Conservation (phyloP, 2,329 filamentous ascomycete genomes). For the Microdochium paspali region DNA sequence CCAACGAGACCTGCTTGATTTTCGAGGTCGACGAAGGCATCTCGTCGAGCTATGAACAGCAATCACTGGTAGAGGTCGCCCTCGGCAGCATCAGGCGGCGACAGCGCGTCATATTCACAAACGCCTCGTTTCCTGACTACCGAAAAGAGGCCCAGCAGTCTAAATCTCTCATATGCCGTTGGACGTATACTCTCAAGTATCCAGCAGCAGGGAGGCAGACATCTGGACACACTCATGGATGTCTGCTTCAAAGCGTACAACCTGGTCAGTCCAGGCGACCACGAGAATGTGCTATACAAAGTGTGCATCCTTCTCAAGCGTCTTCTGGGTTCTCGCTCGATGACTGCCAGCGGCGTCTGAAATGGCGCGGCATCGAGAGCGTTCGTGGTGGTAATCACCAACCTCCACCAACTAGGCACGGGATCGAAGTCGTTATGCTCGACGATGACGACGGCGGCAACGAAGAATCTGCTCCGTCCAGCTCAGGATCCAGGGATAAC, state of each 20-base stretch:
- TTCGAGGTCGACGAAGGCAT: neutral
- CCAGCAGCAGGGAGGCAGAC: neutral
- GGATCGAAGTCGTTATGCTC: slow-evolving; percentile 10
- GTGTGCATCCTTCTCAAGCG: neutral
- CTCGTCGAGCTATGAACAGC: neutral
- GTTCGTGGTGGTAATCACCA: slow-evolving; percentile 27
- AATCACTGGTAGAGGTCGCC: neutral
- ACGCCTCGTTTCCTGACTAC: neutral
- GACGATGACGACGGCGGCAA: slow-evolving; percentile 8
- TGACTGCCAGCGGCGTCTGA: slow-evolving; percentile 18
- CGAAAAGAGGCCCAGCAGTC: neutral
- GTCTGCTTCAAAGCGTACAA: too few species aligned
- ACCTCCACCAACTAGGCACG: slow-evolving; percentile 11
- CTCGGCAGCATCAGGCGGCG: neutral
- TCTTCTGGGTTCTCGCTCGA: slow-evolving; percentile 3
- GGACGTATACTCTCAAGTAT: neutral
- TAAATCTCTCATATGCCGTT: neutral
- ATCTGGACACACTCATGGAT: too few species aligned
- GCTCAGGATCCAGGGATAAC: too few species aligned
- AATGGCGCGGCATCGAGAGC: slow-evolving; percentile 28
- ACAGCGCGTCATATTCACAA: neutral
- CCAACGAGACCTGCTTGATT: neutral
- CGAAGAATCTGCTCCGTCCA: neutral
- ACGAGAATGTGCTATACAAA: neutral
- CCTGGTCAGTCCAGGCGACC: neutral